Evolutionary conservation across 2,329 filamentous ascomycete species (phyloP).

Genomic region (Gremmenia infestans): DNA sequence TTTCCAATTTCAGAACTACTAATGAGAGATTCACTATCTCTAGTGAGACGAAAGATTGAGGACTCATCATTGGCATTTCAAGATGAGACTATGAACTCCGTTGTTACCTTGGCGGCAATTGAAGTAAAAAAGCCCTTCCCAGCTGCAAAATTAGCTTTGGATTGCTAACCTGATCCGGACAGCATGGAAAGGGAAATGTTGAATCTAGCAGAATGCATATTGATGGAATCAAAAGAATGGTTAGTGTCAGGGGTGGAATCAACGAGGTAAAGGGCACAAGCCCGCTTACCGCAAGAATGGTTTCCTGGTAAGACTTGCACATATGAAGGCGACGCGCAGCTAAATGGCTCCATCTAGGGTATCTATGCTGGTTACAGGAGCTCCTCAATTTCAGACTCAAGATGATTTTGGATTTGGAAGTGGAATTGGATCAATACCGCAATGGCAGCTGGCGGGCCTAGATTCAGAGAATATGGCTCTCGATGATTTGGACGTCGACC

Average conservation of each 20-base stretch:
- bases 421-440: slow-evolving; percentile 43
- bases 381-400: slow-evolving; percentile 49
- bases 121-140: slow-evolving; percentile 44
- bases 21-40: slow-evolving; percentile 51
- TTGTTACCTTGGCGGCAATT: slow-evolving; percentile 53
- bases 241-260: slow-evolving; percentile 19
- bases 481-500: slow-evolving; percentile 25
- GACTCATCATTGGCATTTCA: slow-evolving; percentile 43
- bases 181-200: slow-evolving; percentile 22
- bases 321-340: too few species aligned
- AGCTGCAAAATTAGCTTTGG: slow-evolving; percentile 35
- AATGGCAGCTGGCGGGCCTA: slow-evolving; percentile 39
- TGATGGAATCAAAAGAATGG: slow-evolving; percentile 21
- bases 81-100: slow-evolving; percentile 51
- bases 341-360: slow-evolving; percentile 38
- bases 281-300: slow-evolving; percentile 24
- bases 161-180: slow-evolving; percentile 33
- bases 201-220: slow-evolving; percentile 19
- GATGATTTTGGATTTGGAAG: slow-evolving; percentile 43
- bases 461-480: not conserved
- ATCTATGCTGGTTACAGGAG: slow-evolving; percentile 49
- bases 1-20: slow-evolving; percentile 50
- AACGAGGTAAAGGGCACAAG: slow-evolving; percentile 15
- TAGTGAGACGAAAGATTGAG: slow-evolving; percentile 46
- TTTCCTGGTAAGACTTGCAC: slow-evolving; percentile 16